Evolutionary conservation across 345 rosid species (phyloP), one percentile per base, ranked within the genome.

Genomic region (Ceriops decandra): DNA sequence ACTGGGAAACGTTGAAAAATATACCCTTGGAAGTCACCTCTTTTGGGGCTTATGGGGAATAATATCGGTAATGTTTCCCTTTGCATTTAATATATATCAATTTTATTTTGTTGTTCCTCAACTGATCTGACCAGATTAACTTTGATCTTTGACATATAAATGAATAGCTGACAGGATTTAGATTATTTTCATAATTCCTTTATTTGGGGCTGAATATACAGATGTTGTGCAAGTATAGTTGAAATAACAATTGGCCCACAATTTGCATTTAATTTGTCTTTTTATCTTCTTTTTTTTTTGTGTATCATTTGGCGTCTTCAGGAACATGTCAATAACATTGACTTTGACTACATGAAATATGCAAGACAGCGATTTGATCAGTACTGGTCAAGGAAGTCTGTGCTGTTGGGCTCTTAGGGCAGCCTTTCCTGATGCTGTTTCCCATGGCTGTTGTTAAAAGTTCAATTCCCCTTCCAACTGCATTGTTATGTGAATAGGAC

Each of bases 41-140:
- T 53, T 76, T 32, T 76, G 79, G 79, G 75, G 75, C 32, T 61
- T 76, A 32, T 76, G 79, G 79, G 79, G 93, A 33, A 77, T 88
- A 63, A 74, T 75, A 72, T 71, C 75, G 54, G 75, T 54, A 67
- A 21, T 70, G 69, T 27, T 66, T 64, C 30, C 27, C 32, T 22
- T 35, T 54, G 67, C 31, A 38, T 38, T 33, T 62, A 17, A 6
- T 42, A 71, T 62, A 35, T 17, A 36, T 72, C 17, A 2, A 21
- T 66, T 52, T n/a, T 31, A 62, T 56, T 27, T 69, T 1, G 36
- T 33, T 33, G 7, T 33, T 33, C 9, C 46, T 38, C 15, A 2
- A 38, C 11, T 15, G 46, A 38, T 38, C 46, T 6, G 38, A 35
- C 38, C 38, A 35, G 38, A 35, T 35, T 35, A 8, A 8, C 38